Evolutionary conservation across 164 flowering plant species (phyloP).

Genomic region (Piper longum): DNA sequence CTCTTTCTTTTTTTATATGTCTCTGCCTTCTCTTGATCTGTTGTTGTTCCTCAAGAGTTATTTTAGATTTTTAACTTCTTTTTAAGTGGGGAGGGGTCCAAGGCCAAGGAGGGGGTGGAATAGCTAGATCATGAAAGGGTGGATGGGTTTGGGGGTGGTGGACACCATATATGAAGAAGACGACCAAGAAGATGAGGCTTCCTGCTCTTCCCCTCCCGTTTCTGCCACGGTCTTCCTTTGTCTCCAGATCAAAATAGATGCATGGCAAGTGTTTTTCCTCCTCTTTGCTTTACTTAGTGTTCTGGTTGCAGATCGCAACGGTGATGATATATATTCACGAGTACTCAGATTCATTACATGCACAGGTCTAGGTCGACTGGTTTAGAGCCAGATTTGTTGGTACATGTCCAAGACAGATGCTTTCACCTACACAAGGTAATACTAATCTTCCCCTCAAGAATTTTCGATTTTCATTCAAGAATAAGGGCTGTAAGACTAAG

Average conservation of each 20-base stretch:
- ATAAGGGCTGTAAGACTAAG: neutral
- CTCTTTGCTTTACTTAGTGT: neutral
- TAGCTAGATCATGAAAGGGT: conserved; percentile 21
- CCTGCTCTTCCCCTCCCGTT: conserved; percentile 18
- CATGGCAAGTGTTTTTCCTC: conserved; percentile 24
- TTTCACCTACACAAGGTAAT: conserved; percentile 62
- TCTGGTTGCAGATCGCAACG: neutral
- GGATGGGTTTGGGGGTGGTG: conserved; percentile 43
- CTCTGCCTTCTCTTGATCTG: too few species aligned
- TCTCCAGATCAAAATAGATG: conserved; percentile 25
- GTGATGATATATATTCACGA: neutral
- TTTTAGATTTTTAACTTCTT: too few species aligned
- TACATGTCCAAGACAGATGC: conserved; percentile 36
- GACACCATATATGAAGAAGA: conserved; percentile 73
- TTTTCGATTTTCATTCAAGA: neutral
- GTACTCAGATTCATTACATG: neutral
- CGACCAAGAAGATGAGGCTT: conserved; percentile 19
- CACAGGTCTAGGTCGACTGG: conserved; percentile 35
- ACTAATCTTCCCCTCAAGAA: neutral
- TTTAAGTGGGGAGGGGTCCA: too few species aligned
- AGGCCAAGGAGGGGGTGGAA: neutral
- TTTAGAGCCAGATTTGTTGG: conserved; percentile 25
- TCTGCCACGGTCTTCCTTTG: conserved; percentile 17
- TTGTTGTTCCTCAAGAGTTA: too few species aligned
- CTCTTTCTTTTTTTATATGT: too few species aligned